phyloP scores from a whole-genome alignment of 208 protist genomes.

The Kentomonas sorsogonicus region DNA sequence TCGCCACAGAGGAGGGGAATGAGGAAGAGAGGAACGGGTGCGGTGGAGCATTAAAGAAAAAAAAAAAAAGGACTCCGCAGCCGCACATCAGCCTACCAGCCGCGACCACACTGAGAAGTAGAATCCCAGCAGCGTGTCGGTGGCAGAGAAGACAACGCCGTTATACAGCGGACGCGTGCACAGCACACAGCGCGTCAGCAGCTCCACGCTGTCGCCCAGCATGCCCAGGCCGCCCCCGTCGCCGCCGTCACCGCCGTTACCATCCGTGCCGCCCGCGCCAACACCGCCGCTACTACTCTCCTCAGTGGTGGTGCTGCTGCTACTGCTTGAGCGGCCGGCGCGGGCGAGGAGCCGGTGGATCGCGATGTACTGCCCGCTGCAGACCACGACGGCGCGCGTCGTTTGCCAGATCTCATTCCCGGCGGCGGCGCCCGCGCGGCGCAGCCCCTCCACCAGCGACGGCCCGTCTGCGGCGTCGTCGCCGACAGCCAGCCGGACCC shows the following conservation, averaged over 20 bases:
- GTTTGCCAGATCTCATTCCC: constrained; percentile 39
- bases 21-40: constrained; percentile 7
- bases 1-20: no score
- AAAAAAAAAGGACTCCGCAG: constrained; percentile 2
- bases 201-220: constrained; percentile 44
- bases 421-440: constrained; percentile 27
- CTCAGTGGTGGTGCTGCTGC: no score
- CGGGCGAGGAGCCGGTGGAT: no score
- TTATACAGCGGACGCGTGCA: constrained; percentile 54
- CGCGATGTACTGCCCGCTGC: constrained; percentile 40
- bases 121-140: constrained; percentile 72
- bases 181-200: constrained; percentile 27
- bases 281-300: constrained; percentile 28
- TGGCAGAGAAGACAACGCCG: constrained; percentile 49
- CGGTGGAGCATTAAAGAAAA: constrained; percentile 12
- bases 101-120: constrained; percentile 81
- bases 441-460: constrained; percentile 28
- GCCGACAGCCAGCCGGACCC: background rate
- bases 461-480: constrained; percentile 24
- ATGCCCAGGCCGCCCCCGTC: background rate
- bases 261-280: constrained; percentile 19
- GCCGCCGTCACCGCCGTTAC: constrained; percentile 14
- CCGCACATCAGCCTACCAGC: constrained; percentile 30
- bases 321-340: no score
- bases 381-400: constrained; percentile 23